Evolutionary conservation across 2,329 filamentous ascomycete species (phyloP), one percentile per base, ranked within the genome.

Genomic region (Zymoseptoria ardabiliae): DNA sequence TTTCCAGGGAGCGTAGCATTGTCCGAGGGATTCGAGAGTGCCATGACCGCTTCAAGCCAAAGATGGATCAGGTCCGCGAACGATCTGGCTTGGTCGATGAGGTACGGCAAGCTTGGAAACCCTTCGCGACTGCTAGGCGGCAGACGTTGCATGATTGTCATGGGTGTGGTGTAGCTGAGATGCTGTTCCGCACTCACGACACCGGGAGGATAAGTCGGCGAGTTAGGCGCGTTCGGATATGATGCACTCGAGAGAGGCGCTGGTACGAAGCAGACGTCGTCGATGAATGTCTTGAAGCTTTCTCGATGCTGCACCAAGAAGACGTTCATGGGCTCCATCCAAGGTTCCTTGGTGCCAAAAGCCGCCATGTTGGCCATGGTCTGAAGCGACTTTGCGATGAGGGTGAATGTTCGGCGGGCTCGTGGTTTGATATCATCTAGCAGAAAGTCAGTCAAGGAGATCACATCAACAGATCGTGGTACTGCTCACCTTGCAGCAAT

Each of bases 311-410:
- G 80, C 8, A 81, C 82, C 53, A 97, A 78, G 68, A 97, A 97
- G 50, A 83, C 84, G 71, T 97, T 97, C 93, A 97, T 97, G 0
- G 91, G 91, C 75, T 96, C 92, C 92, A 97, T 97, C 91, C 91
- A 97, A n/a, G 88, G 86, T 74, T 97, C 93, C 72, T 96, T 96
- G 70, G 89, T 92, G 49, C 93, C 93, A 71, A 97, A 97, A 0
- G 85, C 91, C 1, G 90, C 90, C 75, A 97, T 82, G 72, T 97
- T 97, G 19, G 91, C 91, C 60, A 97, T 81, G 17, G 91, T 92
- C 75, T 97, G 92, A 8, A 97, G 78, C 1, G 89, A 90, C 74
- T 97, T 97, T 22, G 93, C 91, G 61, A 97, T 92, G 54, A 97
- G 81, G 0, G 93, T 97, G 56, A 97, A 81, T 0, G 92, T 96